phyloP scores from a whole-genome alignment of 2,329 filamentous ascomycete genomes.

The Geosmithia putterillii region DNA sequence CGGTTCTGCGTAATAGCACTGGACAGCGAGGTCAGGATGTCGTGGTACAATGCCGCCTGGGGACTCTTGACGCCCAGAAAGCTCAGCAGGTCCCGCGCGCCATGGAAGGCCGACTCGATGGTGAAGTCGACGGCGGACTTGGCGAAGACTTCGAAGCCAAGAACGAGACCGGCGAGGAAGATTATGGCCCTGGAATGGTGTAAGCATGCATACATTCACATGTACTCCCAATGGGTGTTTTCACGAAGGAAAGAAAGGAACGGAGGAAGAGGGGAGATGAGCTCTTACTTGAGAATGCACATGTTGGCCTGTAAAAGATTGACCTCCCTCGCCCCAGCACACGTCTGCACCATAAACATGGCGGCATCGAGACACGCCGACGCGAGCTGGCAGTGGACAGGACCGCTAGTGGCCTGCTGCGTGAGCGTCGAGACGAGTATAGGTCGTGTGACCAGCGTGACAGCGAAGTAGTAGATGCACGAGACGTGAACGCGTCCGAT shows the following conservation, averaged over 20 bases:
- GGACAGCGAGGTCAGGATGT: slow-evolving; percentile 36
- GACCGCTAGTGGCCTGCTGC: slow-evolving; percentile 16
- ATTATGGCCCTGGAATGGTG: slow-evolving; percentile 29
- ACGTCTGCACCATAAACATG: slow-evolving; percentile 41
- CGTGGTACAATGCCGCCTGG: slow-evolving; percentile 43
- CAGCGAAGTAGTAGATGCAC: slow-evolving; percentile 45
- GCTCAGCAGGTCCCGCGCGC: slow-evolving; percentile 34
- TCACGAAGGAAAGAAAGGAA: not conserved
- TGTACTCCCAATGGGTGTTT: too few species aligned
- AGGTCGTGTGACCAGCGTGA: slow-evolving; percentile 43
- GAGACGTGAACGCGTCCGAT: slow-evolving; percentile 41
- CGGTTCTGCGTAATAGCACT: slow-evolving; percentile 30
- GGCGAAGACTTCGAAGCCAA: slow-evolving; percentile 44
- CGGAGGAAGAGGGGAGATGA: not conserved
- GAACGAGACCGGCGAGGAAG: slow-evolving; percentile 43
- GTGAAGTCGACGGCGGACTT: slow-evolving; percentile 29
- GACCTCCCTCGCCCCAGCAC: slow-evolving; percentile 30
- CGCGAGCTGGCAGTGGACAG: slow-evolving; percentile 25
- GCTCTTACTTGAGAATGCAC: slow-evolving; percentile 43
- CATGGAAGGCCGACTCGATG: slow-evolving; percentile 34
- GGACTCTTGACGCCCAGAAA: slow-evolving; percentile 35
- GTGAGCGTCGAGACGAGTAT: slow-evolving; percentile 39
- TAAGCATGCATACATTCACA: not conserved
- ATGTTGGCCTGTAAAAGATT: slow-evolving; percentile 37
- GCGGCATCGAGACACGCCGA: slow-evolving; percentile 43